Conservation (phyloP, 768 basidiomycete genomes). For the Hypholoma sublateritium region DNA sequence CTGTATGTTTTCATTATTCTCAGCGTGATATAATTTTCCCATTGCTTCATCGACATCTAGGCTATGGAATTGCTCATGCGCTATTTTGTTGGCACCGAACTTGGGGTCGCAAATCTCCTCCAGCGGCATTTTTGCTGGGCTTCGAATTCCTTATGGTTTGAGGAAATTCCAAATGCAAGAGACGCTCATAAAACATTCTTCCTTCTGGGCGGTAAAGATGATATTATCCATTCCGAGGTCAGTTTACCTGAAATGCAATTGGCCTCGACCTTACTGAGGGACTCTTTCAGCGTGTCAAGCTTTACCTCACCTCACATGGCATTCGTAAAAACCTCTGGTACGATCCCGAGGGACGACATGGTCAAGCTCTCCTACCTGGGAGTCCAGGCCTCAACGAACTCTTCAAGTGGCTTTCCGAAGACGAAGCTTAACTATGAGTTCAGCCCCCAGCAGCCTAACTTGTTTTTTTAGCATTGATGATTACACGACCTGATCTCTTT, state of each 20-base stretch:
- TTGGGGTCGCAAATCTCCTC: constrained; percentile 85
- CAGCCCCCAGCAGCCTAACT: no score
- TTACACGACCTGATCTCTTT: no score
- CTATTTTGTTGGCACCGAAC: constrained; percentile 86
- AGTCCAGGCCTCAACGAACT: constrained; percentile 56
- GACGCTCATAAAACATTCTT: constrained; percentile 69
- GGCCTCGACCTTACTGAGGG: neutral
- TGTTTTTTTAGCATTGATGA: no score
- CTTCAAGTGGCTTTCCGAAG: constrained; percentile 58
- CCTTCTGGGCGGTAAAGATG: constrained; percentile 81
- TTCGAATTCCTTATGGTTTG: constrained; percentile 86
- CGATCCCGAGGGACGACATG: constrained; percentile 63
- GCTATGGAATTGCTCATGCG: constrained; percentile 78
- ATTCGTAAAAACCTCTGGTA: constrained; percentile 65
- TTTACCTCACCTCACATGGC: constrained; percentile 77
- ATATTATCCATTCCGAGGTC: constrained; percentile 74
- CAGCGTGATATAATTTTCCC: neutral
- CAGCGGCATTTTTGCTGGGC: constrained; percentile 85
- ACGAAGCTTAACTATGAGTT: constrained; percentile 3
- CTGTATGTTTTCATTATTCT: constrained; percentile 40
- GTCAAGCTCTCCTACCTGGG: constrained; percentile 54
- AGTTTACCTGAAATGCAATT: constrained; percentile 10
- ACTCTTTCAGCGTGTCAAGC: constrained; percentile 56
- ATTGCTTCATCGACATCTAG: constrained; percentile 34
- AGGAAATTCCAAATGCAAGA: constrained; percentile 81